Percentiles rank a stretch among this genome's conserved stretches.
Evolutionary conservation across 2,329 filamentous ascomycete genomes (phyloP).

Genomic region (Colletotrichum siamense): DNA sequence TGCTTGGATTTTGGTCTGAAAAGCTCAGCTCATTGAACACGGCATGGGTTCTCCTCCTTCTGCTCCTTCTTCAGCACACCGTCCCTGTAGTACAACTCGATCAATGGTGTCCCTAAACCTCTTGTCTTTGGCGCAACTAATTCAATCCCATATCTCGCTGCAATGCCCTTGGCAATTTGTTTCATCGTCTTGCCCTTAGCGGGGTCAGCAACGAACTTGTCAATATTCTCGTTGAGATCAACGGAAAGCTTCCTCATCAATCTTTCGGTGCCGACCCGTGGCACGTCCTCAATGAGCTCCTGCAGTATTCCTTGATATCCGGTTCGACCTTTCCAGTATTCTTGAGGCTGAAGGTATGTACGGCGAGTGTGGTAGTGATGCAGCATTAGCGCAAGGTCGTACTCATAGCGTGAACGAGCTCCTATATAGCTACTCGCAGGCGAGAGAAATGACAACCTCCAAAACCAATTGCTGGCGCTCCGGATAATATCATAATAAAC

Average conservation of each 20-base stretch:
- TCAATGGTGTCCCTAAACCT: not conserved
- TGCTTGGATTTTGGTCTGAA: fast-evolving
- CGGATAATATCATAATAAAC: fast-evolving
- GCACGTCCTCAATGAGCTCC: not conserved
- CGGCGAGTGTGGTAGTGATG: not conserved
- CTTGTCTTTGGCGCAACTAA: not conserved
- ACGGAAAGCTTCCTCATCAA: not conserved
- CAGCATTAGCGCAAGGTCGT: not conserved
- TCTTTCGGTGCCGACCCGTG: not conserved
- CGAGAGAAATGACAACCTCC: too few relatives aligned
- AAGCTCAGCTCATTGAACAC: not conserved
- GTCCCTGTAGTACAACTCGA: not conserved
- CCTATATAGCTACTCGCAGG: not conserved
- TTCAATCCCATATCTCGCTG: fast-evolving
- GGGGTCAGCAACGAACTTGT: fast-evolving
- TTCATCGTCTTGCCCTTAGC: not conserved
- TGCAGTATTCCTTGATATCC: not conserved
- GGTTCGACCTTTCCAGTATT: not conserved
- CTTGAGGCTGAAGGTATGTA: fast-evolving
- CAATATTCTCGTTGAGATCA: not conserved
- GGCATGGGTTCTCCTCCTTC: not conserved
- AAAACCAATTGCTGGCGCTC: not conserved
- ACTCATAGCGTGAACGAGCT: not conserved
- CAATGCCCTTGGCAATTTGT: fast-evolving
- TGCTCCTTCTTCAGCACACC: not conserved